Conservation (phyloP, 2,329 filamentous ascomycete species). For the Diplodia mutila region DNA sequence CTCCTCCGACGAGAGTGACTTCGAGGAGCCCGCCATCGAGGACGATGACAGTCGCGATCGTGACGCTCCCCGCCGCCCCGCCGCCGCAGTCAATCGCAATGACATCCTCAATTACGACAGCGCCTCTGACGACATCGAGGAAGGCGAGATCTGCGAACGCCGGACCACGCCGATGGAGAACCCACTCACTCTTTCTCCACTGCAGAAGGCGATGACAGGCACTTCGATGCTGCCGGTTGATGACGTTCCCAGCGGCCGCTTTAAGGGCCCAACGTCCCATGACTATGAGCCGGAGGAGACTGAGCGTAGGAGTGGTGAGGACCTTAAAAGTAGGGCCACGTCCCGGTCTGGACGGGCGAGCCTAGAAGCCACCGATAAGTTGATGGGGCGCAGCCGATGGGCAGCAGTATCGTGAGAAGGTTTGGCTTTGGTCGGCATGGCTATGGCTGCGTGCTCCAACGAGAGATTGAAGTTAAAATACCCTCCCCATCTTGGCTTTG, state of each 20-base stretch:
- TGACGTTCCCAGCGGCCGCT: no score
- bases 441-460: neutral
- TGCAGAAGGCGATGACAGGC: no score
- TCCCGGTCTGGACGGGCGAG: neutral
- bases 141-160: neutral
- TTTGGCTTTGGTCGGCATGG: neutral
- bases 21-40: neutral
- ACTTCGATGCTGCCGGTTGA: no score
- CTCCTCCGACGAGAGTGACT: neutral
- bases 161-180: neutral
- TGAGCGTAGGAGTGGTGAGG: neutral
- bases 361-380: neutral
- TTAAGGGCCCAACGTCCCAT: no score
- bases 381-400: neutral
- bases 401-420: neutral
- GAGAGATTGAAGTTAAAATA: neutral
- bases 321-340: neutral
- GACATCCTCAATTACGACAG: neutral
- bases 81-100: no score
- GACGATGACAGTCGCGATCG: no score
- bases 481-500: neutral
- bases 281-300: neutral
- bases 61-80: no score
- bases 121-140: neutral
- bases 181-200: neutral